Conservation (phyloP, 148 eudicot species). For the Rhododendron ferrugineum region DNA sequence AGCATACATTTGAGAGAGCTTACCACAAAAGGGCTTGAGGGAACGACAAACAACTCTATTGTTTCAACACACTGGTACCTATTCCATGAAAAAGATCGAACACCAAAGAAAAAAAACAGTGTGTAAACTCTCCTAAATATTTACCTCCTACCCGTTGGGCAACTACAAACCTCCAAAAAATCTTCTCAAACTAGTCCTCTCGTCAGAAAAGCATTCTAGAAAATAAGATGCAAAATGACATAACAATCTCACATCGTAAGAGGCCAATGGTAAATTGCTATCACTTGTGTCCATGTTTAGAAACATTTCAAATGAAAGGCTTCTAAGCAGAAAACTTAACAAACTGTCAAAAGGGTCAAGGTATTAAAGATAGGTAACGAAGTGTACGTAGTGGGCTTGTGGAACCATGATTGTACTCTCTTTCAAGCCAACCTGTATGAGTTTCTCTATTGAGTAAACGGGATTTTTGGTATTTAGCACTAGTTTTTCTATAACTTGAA, state of each 20-base stretch:
- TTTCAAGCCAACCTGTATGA: neutral
- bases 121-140: too few species aligned
- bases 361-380: neutral
- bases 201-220: neutral
- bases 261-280: neutral
- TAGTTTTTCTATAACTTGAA: too few species aligned
- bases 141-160: too few species aligned
- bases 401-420: neutral
- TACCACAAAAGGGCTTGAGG: too few species aligned
- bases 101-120: neutral
- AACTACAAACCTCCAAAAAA: too few species aligned
- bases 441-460: too few species aligned
- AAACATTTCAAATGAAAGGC: neutral
- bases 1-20: neutral
- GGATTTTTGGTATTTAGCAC: too few species aligned
- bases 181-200: neutral
- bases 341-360: neutral
- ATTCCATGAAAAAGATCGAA: too few species aligned
- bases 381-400: neutral
- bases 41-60: too few species aligned
- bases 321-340: neutral
- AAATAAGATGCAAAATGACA: neutral
- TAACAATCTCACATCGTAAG: neutral
- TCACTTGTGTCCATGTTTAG: neutral
- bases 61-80: too few species aligned